Evolutionary conservation across 495 filamentous ascomycete species (phyloP), one percentile per base, ranked within the genome.

Genomic region (Penicillium tannophilum): DNA sequence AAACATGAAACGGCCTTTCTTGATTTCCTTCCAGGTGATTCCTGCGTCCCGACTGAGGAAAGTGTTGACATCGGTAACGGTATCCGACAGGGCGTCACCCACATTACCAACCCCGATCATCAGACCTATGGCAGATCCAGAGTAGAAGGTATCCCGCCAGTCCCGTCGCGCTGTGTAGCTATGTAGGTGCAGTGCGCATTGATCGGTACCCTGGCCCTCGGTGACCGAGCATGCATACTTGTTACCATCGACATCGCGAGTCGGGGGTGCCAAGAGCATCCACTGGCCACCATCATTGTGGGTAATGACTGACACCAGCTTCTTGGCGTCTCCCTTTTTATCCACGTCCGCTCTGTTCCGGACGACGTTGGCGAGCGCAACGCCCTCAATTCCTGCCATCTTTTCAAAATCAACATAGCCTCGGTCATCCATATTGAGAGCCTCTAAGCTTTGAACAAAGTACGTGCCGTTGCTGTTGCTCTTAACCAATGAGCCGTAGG

Each of bases 391-490:
- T 6, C 90, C 90, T 26, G 87, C 84, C 83, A 96, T 91, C 78
- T 96, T 96, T 69, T 99, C 94, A 68, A 96, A 99, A 71, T 99
- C 94, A 41, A 94, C 92, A 68, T 88, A 96, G 43, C 88, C 92
- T 0, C 52, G 60, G 4, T 79, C 72, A 63, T 96, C 85, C 54
- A 89, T 82, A 71, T 96, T 96, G 63, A 97, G 89, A 0, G 81
- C 83, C 48, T 82, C 74, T 9, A 93, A 75, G 71, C 89, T 93
- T 50, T 93, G 76, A 20, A 95, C 90, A 63, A 97, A 99, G 3
- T 89, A 93, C 0, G 94, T 98, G 39, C 94, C 94, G 67, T 98
- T 98, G 64, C 90, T 97, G 74, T 99, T 99, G 63, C 91, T 96
- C 82, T 98, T 98, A 67, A 99, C 82, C 52, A 99, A 87, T 24